Conservation (phyloP, 2,329 filamentous ascomycete species). For the Exophiala oligosperma region DNA sequence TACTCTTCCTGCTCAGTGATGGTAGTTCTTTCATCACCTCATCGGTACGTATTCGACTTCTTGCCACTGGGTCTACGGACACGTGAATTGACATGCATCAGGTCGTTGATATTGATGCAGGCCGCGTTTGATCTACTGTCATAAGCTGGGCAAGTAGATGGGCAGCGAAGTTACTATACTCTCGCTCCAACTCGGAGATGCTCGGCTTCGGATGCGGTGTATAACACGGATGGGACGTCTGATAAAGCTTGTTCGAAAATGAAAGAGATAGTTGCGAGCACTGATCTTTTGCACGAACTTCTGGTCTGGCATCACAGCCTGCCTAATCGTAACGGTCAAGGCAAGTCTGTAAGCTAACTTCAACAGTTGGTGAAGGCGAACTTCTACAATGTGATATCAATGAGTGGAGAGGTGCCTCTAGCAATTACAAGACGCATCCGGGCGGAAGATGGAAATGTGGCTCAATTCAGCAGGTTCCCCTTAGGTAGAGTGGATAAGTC, state of each 20-base stretch:
- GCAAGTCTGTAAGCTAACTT: not conserved
- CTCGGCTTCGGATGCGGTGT: not conserved
- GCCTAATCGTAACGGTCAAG: not conserved
- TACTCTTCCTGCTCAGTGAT: conserved; percentile 49
- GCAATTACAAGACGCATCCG: no score
- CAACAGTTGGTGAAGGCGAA: not conserved
- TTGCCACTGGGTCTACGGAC: not conserved
- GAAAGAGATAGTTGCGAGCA: not conserved
- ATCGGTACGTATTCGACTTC: conserved; percentile 28
- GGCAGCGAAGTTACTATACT: not conserved
- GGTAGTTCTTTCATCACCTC: conserved; percentile 50
- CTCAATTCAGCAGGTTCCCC: no score
- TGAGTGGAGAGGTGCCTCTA: no score
- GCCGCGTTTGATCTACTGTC: not conserved
- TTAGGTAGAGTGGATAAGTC: no score
- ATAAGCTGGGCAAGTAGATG: not conserved
- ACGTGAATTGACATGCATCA: conserved; percentile 1
- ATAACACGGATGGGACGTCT: no score
- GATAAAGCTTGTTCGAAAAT: no score
- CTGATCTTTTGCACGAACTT: not conserved
- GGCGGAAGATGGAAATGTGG: no score
- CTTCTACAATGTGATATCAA: not conserved
- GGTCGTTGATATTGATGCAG: conserved; percentile 10
- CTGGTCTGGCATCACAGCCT: not conserved
- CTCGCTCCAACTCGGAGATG: not conserved